Evolutionary conservation across 352 stramenopile genomes (phyloP).

Genomic region (Albugo laibachii): DNA sequence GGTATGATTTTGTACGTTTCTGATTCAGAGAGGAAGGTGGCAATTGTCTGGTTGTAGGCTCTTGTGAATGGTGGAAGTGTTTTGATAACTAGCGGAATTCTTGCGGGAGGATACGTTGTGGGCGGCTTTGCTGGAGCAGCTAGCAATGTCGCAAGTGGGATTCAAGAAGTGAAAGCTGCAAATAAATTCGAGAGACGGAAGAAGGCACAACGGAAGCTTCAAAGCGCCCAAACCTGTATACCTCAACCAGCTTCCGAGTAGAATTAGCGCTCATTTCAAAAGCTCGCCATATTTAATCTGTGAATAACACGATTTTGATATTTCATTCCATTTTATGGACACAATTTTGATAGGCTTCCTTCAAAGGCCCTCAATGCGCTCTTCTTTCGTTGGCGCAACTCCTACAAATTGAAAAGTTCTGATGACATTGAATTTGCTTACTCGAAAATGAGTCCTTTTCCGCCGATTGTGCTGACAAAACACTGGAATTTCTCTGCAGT

Average conservation of each 20-base stretch:
- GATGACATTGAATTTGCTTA: too few species aligned
- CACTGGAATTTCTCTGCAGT: constrained; percentile 26
- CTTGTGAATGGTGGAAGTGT: constrained; percentile 60
- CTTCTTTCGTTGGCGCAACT: too few species aligned
- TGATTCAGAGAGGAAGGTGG: background rate
- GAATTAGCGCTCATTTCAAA: too few species aligned
- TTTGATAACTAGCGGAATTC: constrained; percentile 50
- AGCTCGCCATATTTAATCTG: too few species aligned
- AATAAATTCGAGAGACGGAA: background rate
- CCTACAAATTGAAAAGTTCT: too few species aligned
- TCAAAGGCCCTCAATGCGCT: too few species aligned
- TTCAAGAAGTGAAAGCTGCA: constrained; percentile 46
- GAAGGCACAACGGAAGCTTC: background rate
- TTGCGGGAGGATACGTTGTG: constrained; percentile 59
- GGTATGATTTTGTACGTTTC: constrained; percentile 13
- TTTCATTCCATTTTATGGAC: too few species aligned
- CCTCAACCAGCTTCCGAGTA: too few species aligned
- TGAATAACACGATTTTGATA: too few species aligned
- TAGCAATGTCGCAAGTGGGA: constrained; percentile 60
- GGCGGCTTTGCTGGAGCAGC: constrained; percentile 63
- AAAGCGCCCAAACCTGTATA: too few species aligned
- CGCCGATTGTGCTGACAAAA: constrained; percentile 34
- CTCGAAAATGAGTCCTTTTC: constrained; percentile 9
- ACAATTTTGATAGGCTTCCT: too few species aligned
- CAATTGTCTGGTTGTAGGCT: constrained; percentile 13